Base-by-base conservation (phyloP, 176 grass and related monocot species). In the Triticum timopheevii region DNA sequence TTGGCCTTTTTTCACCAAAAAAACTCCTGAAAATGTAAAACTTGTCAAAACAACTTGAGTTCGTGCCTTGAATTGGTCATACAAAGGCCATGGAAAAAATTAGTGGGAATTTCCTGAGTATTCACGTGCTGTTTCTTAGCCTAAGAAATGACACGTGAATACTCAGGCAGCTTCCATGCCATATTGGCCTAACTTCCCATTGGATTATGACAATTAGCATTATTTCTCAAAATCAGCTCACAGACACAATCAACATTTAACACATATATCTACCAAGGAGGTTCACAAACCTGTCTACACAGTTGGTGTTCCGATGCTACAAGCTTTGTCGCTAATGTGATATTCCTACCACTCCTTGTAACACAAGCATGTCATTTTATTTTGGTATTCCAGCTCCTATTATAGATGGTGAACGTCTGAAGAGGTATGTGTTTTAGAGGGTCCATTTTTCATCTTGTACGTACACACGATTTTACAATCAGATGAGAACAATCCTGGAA, bases 401-500 rank as follows among this genome's bases (percentile, higher is more conserved):
- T 76, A 88, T 98, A 69, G 90, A 81, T 17, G 88, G 87, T 83
- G 94, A 93, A 25, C 94, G 88, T 33, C 92, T 96, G 71, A 98
- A 93, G 92, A 93, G 85, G 69, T 93, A 96, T 69, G 84, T 98
- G 33, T 86, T 89, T 75, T 75, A 88, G 87, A 87, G 52, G 97
- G 91, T 33, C 94, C 94, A 61, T 98, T 88, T 83, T 94, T 90
- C 85, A 91, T 98, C 64, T n/a, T 98, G 80, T 96, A 98, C 80
- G 85, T 96, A 54, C 97, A 96, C 73, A 98, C 90, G 86, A 91
- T 76, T 80, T 92, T 94, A 10, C 90, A 91, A 42, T 93, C 94
- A 15, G 97, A 92, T 71, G 94, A 93, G 58, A 96, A 98, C 92
- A 98, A 96, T 81, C 97, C 97, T n/a, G 97, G 97, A 39, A 93